phyloP scores from a whole-genome alignment of 2,329 filamentous ascomycete genomes.

The Phialophora tarda region DNA sequence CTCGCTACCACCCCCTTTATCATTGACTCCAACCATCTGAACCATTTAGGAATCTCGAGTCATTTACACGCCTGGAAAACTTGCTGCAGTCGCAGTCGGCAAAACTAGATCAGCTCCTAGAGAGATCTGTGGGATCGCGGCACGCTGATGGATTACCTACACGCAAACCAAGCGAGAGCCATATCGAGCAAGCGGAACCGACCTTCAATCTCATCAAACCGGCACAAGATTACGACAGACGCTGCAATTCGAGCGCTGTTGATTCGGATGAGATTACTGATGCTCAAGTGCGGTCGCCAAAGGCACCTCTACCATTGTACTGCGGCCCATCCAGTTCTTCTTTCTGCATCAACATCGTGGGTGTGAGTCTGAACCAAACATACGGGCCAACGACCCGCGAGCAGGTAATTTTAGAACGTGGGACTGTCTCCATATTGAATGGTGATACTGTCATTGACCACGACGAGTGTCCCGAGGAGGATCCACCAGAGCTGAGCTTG shows the following conservation, averaged over 20 bases:
- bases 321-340: conserved; percentile 3
- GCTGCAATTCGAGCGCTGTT: neutral
- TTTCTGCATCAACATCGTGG: conserved; percentile 11
- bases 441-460: conserved; percentile 11
- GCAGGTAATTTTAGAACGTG: neutral
- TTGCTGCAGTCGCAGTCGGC: conserved; percentile 4
- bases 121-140: conserved; percentile 1
- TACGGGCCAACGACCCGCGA: conserved; percentile 5
- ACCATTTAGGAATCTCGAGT: conserved; percentile 5
- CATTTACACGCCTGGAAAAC: neutral
- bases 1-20: neutral
- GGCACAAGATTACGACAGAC: neutral
- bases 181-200: conserved; percentile 6
- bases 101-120: conserved; percentile 7
- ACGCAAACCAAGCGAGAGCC: neutral
- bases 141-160: conserved; percentile 4
- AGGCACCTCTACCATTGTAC: conserved; percentile 7
- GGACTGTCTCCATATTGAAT: conserved; percentile 10
- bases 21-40: conserved; percentile 2
- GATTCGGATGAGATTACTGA: conserved; percentile 1
- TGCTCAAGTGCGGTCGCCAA: conserved; percentile 4
- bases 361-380: conserved; percentile 9
- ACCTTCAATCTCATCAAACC: neutral
- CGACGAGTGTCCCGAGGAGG: conserved; percentile 2
- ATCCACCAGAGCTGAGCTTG: conserved; percentile 4